Conservation (phyloP, 1,284 basidiomycete genomes). For the Cryptococcus amylolentus region DNA sequence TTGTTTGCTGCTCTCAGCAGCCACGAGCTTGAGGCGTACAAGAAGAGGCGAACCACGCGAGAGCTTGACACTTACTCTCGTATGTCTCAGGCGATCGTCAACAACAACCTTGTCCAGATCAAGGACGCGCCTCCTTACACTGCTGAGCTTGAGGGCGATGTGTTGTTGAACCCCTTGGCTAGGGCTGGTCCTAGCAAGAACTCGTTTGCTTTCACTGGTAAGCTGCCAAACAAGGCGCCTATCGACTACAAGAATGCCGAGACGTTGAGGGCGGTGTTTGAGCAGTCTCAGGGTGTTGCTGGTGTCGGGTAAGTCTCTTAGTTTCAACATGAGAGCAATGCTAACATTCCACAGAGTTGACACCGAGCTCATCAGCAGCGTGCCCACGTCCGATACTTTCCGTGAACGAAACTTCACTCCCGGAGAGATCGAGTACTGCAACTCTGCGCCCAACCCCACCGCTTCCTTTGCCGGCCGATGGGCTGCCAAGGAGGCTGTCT, state of each 20-base stretch:
- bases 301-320: constrained; percentile 62
- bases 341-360: constrained; percentile 32
- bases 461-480: constrained; percentile 95
- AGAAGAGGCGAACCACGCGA: constrained; percentile 63
- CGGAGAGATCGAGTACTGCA: constrained; percentile 82
- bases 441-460: constrained; percentile 74
- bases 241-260: constrained; percentile 66
- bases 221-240: constrained; percentile 58
- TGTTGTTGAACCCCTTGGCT: constrained; percentile 90
- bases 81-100: constrained; percentile 92
- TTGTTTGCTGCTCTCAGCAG: constrained; percentile 78
- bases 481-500: constrained; percentile 96
- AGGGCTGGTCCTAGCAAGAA: constrained; percentile 83
- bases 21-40: constrained; percentile 71
- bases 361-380: constrained; percentile 83
- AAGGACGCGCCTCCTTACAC: constrained; percentile 92
- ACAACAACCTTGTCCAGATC: constrained; percentile 87
- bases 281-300: constrained; percentile 52
- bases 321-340: constrained; percentile 1
- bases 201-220: constrained; percentile 71
- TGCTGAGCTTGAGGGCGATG: constrained; percentile 78
- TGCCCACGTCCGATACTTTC: constrained; percentile 89
- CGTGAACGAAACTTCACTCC: constrained; percentile 89
- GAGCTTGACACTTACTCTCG: constrained; percentile 80
- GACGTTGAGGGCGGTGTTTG: constrained; percentile 55